phyloP scores from a whole-genome alignment of 371 early-diverging fungal species.

The Capillidium rhysosporum region DNA sequence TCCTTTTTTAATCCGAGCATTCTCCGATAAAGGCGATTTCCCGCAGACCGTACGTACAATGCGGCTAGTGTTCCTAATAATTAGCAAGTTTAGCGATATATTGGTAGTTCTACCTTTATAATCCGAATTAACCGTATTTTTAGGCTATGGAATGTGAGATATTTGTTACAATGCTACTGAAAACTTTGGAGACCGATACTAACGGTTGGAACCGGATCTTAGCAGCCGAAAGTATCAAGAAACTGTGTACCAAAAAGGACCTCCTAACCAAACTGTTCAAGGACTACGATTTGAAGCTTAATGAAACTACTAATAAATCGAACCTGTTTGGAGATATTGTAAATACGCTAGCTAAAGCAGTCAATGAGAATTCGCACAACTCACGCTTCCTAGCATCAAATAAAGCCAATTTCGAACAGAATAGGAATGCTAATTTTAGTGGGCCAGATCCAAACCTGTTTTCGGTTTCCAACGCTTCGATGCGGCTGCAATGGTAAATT shows the following conservation, averaged over 20 bases:
- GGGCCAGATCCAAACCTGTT: constrained; percentile 13
- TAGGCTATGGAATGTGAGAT: constrained; percentile 81
- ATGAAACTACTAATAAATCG: constrained; percentile 30
- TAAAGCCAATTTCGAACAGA: constrained; percentile 12
- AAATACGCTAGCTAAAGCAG: constrained; percentile 48
- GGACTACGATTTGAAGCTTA: constrained; percentile 39
- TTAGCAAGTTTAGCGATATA: constrained; percentile 52
- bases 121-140: neutral
- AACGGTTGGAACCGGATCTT: constrained; percentile 73
- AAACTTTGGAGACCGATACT: constrained; percentile 51
- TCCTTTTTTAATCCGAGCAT: constrained; percentile 69
- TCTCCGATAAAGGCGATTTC: constrained; percentile 76
- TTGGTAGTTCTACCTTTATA: constrained; percentile 23
- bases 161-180: constrained; percentile 69
- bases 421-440: constrained; percentile 15
- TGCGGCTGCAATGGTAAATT: constrained; percentile 54
- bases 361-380: constrained; percentile 49
- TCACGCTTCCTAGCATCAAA: constrained; percentile 17
- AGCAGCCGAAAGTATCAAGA: constrained; percentile 65
- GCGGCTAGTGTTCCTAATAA: constrained; percentile 56
- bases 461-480: constrained; percentile 25
- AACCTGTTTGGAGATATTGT: constrained; percentile 68
- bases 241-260: constrained; percentile 33
- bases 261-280: constrained; percentile 44
- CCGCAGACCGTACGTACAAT: constrained; percentile 63